phyloP scores from a whole-genome alignment of 2,329 filamentous ascomycete genomes.

The Fusarium sarcochroum region DNA sequence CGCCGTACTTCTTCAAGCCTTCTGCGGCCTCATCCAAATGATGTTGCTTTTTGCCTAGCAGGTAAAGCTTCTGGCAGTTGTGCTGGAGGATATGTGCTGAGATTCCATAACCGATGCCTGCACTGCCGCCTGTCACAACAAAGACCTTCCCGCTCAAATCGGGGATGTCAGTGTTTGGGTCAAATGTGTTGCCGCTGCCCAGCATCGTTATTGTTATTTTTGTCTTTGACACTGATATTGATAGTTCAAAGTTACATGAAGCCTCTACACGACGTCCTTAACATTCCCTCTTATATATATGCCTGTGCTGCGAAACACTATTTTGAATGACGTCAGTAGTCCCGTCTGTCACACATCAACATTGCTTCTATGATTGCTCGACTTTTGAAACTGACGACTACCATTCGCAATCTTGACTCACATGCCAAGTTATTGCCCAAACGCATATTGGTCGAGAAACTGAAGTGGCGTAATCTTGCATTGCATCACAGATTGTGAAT shows the following conservation, averaged over 20 bases:
- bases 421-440: too few relatives aligned
- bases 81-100: constrained; percentile 22
- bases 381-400: background rate
- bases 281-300: background rate
- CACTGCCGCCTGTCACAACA: constrained; percentile 16
- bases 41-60: constrained; percentile 16
- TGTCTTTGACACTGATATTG: fast-evolving
- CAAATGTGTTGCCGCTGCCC: constrained; percentile 5
- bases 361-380: background rate
- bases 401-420: background rate
- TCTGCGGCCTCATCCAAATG: constrained; percentile 15
- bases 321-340: constrained; percentile 9
- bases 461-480: too few relatives aligned
- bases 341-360: background rate
- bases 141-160: constrained; percentile 14
- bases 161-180: constrained; percentile 17
- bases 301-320: background rate
- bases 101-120: constrained; percentile 19
- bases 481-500: too few relatives aligned
- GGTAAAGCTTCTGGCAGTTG: constrained; percentile 6
- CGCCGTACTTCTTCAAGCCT: constrained; percentile 6
- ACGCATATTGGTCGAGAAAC: too few relatives aligned
- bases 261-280: too few relatives aligned
- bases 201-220: background rate
- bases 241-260: background rate